Evolutionary conservation across 331 rosid genomes (phyloP), one percentile per base, ranked within the genome.

Genomic region (Phaseolus coccineus): DNA sequence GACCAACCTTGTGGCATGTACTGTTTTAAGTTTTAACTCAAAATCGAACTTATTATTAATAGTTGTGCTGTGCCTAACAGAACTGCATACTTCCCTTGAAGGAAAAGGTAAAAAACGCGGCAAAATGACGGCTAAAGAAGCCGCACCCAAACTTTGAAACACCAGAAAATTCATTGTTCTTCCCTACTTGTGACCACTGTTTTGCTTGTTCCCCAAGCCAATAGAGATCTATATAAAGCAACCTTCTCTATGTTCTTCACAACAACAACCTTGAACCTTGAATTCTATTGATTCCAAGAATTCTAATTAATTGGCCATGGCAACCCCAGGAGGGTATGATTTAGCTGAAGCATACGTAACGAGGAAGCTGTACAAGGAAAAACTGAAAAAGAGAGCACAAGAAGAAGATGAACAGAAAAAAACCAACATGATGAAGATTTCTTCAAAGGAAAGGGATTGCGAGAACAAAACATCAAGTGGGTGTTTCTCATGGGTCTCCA

Each of bases 281-380:
- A 8, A 57, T 11, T 25, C 2, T 16, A 58, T 28, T 3, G 1
- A 4, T 58, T 58, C 2, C 64, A 0, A 12, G 0, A 58, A 44
- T 58, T 8, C 44, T 6, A 47, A 5, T 3, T 40, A 46, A 3
- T 1, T 50, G 14, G 50, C 0, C 62, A 84, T 84, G 87, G 55
- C 85, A 4, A 16, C 80, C 0, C 3, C 15, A 22, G 82, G 80
- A 2, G 82, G 80, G 2, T 81, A 14, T 52, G 77, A 66, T 13
- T 33, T 85, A 0, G 88, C 85, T 22, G 85, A 85, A 81, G 3
- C 66, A 15, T 85, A 85, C 53, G 83, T 81, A 53, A 71, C 68
- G 56, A 30, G 76, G 55, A 85, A 81, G 69, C 3, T 77, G 3
- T 30, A 72, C 64, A 62, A 59, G 61, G 84, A 85, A 75, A 85